Evolutionary conservation across 371 early-diverging fungal species (phyloP), one percentile per base, ranked within the genome.

Genomic region (Sporodiniella umbellata): DNA sequence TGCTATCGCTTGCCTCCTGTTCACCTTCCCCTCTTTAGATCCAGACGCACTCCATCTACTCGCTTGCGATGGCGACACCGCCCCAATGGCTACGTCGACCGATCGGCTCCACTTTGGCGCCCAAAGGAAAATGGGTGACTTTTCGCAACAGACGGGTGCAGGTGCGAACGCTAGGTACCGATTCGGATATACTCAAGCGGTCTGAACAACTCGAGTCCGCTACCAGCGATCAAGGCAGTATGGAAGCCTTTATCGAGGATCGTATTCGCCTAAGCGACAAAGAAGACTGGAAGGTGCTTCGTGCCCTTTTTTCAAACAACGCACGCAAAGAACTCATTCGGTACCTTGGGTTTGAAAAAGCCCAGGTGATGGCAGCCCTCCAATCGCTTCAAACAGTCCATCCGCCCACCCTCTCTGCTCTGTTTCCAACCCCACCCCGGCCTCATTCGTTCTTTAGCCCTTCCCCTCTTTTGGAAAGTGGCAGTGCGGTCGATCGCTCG

Each of bases 21-120:
- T n/a, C n/a, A n/a, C n/a, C n/a, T 21, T 12, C 11, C 14, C 22
- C 2, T 11, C 10, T 21, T 17, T 61, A 79, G 80, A 72, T 90
- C 56, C 79, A 78, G 33, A 76, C 95, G 10, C 86, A 91, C 60
- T 87, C 92, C 7, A 69, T 95, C 11, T 89, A 91, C n/a, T 44
- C 54, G 1, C 60, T 70, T 21, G 37, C 54, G 0, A 78, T 95
- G 21, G 87, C 85, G 53, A 82, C 87, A 25, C 89, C 96, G 25
- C 96, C 96, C 22, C 93, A 91, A 72, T 98, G 98, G 96, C 80
- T 93, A n/a, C 82, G 91, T 18, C 80, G 94, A 11, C 95, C 95
- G 6, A 85, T 83, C 2, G 93, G 94, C 6, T 92, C 88, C 6
- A 73, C 85, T 0, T 98, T 90, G 72, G 89, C 88, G 5, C 94